These are phyloP conservation scores for Apiospora aurea DNA, from an alignment of 2,329 filamentous ascomycete species.

Conservation along the genomic window DNA sequence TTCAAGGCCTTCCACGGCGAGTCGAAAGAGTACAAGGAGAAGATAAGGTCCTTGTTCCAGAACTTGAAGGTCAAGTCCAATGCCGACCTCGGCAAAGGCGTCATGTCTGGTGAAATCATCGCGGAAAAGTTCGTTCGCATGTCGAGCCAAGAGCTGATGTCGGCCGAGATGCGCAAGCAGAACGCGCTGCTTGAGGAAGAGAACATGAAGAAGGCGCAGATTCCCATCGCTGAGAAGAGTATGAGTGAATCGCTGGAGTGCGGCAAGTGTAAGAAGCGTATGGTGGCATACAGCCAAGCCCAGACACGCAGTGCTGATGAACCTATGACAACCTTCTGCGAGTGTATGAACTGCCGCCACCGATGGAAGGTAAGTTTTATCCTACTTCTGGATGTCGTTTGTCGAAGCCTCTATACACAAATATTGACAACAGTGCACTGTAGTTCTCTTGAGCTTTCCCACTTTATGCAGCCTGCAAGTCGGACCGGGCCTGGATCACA, in stretches of 20 bases:
- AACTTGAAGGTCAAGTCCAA: conserved; percentile 96
- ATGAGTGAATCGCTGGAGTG: conserved; percentile 89
- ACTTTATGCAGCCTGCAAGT: not conserved
- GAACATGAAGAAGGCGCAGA: conserved; percentile 98
- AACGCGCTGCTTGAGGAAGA: conserved; percentile 82
- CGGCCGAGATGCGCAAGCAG: conserved; percentile 77
- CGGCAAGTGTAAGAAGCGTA: conserved; percentile 89
- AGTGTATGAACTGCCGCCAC: conserved; percentile 73
- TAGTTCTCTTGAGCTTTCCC: conserved; percentile 40
- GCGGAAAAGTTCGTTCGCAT: conserved; percentile 82
- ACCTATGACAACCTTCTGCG: conserved; percentile 82
- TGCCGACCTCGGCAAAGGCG: conserved; percentile 74
- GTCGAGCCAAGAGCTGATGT: conserved; percentile 91
- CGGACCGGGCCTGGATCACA: not conserved
- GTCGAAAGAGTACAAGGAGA: conserved; percentile 78
- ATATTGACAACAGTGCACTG: not conserved
- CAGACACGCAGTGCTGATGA: conserved; percentile 97
- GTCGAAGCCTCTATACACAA: not conserved
- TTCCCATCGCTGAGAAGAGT: conserved; percentile 88
- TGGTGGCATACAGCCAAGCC: conserved; percentile 94
- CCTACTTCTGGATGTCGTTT: not conserved
- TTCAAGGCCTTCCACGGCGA: conserved; percentile 74
- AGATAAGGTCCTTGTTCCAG: conserved; percentile 91
- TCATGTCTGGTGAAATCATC: conserved; percentile 76
- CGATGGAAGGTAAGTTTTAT: conserved; percentile 71